phyloP scores from a whole-genome alignment of 2,329 filamentous ascomycete genomes.

The Laburnicola sp. region DNA sequence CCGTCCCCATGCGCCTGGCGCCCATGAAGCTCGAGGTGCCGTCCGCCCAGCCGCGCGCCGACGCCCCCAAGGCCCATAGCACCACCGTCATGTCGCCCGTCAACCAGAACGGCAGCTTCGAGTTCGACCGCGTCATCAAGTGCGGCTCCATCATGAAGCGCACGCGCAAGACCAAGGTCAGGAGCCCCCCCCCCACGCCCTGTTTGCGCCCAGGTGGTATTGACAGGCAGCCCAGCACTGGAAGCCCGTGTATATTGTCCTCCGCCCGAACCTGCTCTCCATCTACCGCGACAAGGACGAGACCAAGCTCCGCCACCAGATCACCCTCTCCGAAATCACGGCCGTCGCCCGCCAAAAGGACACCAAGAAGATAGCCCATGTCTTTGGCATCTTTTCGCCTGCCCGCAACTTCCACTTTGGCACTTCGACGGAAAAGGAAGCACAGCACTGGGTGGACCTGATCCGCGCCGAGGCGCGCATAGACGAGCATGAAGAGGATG shows the following conservation, averaged over 20 bases:
- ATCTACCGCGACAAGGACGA: constrained; percentile 93
- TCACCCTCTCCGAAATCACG: constrained; percentile 86
- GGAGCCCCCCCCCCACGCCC: constrained; percentile 3
- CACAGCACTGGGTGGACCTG: constrained; percentile 81
- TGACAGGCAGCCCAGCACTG: constrained; percentile 66
- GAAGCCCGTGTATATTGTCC: constrained; percentile 86
- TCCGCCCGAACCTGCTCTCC: constrained; percentile 86
- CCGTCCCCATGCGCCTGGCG: constrained; percentile 24
- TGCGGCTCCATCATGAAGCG: constrained; percentile 83
- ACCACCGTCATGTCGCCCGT: constrained; percentile 76
- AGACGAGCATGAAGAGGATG: constrained; percentile 85
- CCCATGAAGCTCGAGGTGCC: constrained; percentile 35
- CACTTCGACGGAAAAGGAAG: constrained; percentile 71
- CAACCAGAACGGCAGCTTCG: constrained; percentile 93
- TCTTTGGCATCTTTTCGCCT: constrained; percentile 91
- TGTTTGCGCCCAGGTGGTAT: constrained; percentile 6
- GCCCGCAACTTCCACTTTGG: constrained; percentile 91
- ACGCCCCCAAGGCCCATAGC: constrained; percentile 24
- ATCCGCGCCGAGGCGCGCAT: constrained; percentile 80
- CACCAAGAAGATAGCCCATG: constrained; percentile 81
- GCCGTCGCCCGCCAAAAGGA: constrained; percentile 88
- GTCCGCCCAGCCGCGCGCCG: constrained; percentile 26
- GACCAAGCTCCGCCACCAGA: constrained; percentile 83
- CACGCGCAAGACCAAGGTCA: constrained; percentile 86
- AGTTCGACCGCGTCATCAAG: constrained; percentile 92